These are phyloP conservation scores for Scopulariopsis brevicaulis DNA, from an alignment of 2,329 filamentous ascomycete genomes.

Conservation along the genomic window DNA sequence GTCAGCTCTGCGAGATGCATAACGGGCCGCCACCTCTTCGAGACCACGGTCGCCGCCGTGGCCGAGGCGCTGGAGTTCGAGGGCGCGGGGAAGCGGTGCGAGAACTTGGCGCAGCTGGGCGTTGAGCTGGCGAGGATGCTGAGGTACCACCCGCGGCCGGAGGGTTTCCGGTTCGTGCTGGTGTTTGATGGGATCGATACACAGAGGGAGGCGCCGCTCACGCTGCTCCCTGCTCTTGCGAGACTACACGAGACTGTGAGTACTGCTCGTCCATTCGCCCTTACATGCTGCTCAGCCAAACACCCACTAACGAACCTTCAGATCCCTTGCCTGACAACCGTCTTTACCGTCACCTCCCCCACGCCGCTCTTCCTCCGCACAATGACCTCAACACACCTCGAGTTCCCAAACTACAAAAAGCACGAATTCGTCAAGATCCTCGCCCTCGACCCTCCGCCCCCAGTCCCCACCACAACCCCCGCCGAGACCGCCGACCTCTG, in stretches of 20 bases:
- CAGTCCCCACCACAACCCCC: constrained; percentile 36
- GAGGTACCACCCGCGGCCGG: constrained; percentile 23
- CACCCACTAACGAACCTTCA: constrained; percentile 20
- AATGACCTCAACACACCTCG: constrained; percentile 61
- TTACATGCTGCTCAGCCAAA: background rate
- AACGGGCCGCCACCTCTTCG: constrained; percentile 19
- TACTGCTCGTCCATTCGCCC: constrained; percentile 7
- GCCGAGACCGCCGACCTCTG: constrained; percentile 58
- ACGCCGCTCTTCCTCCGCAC: constrained; percentile 58
- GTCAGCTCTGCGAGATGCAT: constrained; percentile 23
- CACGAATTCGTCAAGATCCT: constrained; percentile 70
- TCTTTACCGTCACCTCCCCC: constrained; percentile 68
- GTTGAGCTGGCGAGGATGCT: constrained; percentile 61
- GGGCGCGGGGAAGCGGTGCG: constrained; percentile 52
- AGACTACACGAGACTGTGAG: constrained; percentile 70
- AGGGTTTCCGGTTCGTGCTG: constrained; percentile 56
- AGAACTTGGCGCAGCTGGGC: constrained; percentile 66
- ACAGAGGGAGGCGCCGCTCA: constrained; percentile 69
- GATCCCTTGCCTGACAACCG: constrained; percentile 67
- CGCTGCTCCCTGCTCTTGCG: constrained; percentile 69
- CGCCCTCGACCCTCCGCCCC: constrained; percentile 29
- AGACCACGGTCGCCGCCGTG: constrained; percentile 53
- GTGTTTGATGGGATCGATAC: constrained; percentile 83
- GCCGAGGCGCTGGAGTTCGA: constrained; percentile 36
- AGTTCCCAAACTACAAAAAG: constrained; percentile 78